Evolutionary conservation across 164 flowering plant genomes (phyloP).

Genomic region (Chimonanthus praecox): DNA sequence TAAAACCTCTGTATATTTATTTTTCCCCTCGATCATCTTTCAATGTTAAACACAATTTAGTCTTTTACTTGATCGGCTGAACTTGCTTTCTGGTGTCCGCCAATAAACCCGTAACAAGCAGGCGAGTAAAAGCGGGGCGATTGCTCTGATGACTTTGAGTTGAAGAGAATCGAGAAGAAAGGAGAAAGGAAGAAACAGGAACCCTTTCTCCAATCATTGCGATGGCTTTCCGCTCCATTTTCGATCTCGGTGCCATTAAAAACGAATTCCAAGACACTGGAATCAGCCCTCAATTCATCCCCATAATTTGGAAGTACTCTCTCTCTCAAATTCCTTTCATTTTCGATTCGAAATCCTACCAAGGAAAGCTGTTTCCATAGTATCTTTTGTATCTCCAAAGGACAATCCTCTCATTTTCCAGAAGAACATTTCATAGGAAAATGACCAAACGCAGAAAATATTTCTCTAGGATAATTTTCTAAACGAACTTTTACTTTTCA

Average conservation of each 20-base stretch:
- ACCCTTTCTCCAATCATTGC: neutral
- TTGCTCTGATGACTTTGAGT: neutral
- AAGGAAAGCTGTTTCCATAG: neutral
- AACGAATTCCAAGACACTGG: conserved; percentile 57
- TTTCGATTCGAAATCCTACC: conserved; percentile 4
- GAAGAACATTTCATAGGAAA: neutral
- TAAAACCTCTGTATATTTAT: too few species aligned
- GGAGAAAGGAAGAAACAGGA: neutral
- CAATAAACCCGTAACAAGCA: neutral
- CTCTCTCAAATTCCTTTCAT: conserved; percentile 8
- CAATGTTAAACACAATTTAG: too few species aligned
- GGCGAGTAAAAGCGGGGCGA: neutral
- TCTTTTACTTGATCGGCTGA: neutral
- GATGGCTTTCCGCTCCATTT: conserved; percentile 52
- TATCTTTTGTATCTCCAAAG: neutral
- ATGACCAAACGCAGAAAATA: too few species aligned
- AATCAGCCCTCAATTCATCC: conserved; percentile 54
- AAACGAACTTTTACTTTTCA: conserved; percentile 6
- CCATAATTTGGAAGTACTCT: conserved; percentile 72
- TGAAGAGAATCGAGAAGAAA: neutral
- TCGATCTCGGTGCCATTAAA: conserved; percentile 52
- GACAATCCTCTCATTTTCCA: neutral
- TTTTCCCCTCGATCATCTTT: neutral
- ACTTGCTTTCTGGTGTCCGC: neutral
- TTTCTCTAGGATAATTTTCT: too few species aligned